Evolutionary conservation across 1,284 basidiomycete species (phyloP).

Genomic region (Austroboletus novae-zelandiae): DNA sequence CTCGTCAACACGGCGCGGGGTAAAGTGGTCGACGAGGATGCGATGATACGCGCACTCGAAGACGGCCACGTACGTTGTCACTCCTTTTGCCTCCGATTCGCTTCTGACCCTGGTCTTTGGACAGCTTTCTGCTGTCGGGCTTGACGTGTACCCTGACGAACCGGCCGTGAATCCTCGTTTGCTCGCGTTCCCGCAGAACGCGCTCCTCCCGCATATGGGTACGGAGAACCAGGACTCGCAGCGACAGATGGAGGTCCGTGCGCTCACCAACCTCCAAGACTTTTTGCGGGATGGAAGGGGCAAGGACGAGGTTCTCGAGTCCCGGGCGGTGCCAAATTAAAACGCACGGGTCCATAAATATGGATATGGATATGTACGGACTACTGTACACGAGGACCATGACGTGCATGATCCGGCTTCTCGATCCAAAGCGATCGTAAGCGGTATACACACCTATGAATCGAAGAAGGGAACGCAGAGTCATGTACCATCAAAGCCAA

Average conservation of each 20-base stretch:
- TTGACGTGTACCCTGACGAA: constrained; percentile 91
- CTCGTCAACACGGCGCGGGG: constrained; percentile 91
- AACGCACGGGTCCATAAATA: not conserved
- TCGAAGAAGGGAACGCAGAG: too few species aligned
- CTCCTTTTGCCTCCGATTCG: not conserved
- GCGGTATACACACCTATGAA: not conserved
- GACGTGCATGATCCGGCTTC: too few species aligned
- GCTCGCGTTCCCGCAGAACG: constrained; percentile 77
- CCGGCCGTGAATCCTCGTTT: constrained; percentile 81
- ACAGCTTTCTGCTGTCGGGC: constrained; percentile 77
- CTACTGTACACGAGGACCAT: too few species aligned
- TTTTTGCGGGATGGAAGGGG: constrained; percentile 64
- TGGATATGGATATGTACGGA: too few species aligned
- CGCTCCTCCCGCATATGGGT: constrained; percentile 88
- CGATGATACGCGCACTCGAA: constrained; percentile 80
- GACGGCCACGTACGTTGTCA: constrained; percentile 72
- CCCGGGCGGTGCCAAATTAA: constrained; percentile 28
- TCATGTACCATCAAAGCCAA: not conserved
- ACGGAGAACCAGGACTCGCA: constrained; percentile 83
- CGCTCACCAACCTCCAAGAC: constrained; percentile 68
- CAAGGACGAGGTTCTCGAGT: constrained; percentile 65
- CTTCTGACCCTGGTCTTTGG: too few species aligned
- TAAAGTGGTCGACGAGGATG: constrained; percentile 86
- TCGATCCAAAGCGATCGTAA: not conserved
- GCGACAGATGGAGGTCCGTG: constrained; percentile 79